phyloP scores from a whole-genome alignment of 1,284 basidiomycete species.

The Termitomyces sp. region DNA sequence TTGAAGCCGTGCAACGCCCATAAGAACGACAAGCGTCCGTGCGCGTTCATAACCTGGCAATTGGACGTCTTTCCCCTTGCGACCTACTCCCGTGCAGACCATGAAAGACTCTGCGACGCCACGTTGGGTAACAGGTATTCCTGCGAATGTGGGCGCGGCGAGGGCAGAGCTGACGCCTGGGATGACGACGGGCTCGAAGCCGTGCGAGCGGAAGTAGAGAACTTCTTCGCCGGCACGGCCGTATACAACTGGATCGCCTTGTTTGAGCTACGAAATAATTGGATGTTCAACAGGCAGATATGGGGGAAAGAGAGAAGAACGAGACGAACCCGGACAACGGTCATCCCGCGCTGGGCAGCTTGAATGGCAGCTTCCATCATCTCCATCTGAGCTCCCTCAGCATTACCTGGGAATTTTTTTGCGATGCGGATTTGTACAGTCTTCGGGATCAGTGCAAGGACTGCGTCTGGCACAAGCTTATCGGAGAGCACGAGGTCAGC shows the following conservation, averaged over 20 bases:
- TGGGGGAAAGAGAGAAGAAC: neutral
- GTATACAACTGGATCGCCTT: conserved; percentile 95
- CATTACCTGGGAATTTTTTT: conserved; percentile 96
- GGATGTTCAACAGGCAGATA: neutral
- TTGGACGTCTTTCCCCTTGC: conserved; percentile 79
- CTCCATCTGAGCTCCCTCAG: conserved; percentile 90
- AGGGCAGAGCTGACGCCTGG: conserved; percentile 89
- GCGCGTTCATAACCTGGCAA: conserved; percentile 84
- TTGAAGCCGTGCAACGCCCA: conserved; percentile 88
- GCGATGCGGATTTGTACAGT: conserved; percentile 77
- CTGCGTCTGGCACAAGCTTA: conserved; percentile 92
- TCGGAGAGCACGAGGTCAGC: conserved; percentile 90
- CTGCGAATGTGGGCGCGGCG: conserved; percentile 84
- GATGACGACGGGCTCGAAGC: conserved; percentile 79
- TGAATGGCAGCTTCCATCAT: conserved; percentile 89
- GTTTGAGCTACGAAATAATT: conserved; percentile 66
- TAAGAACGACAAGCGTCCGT: conserved; percentile 81
- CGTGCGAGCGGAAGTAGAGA: conserved; percentile 82
- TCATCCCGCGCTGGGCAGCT: conserved; percentile 74
- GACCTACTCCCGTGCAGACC: conserved; percentile 91
- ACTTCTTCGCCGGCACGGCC: conserved; percentile 94
- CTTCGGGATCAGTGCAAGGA: conserved; percentile 83
- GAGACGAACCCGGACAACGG: conserved; percentile 75
- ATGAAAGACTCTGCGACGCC: conserved; percentile 88
- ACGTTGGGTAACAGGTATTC: conserved; percentile 92